Percentiles rank a stretch among this genome's conserved stretches.
Conservation (phyloP, 768 basidiomycete genomes). For the Gymnopilus dilepis region DNA sequence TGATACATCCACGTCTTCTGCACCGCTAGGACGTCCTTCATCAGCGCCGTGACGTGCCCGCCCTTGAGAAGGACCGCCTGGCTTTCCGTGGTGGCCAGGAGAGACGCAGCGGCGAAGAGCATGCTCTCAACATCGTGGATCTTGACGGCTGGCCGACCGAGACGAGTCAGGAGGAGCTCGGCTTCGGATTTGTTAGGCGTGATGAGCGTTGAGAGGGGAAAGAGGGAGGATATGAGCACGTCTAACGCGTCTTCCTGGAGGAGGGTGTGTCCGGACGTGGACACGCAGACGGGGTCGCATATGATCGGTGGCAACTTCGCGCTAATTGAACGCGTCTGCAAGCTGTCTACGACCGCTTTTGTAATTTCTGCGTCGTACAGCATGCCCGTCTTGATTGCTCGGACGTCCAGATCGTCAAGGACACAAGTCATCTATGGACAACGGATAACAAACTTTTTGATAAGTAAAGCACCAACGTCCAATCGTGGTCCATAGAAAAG, state of each 20-base stretch:
- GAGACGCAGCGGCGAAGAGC: constrained; percentile 55
- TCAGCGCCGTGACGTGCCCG: constrained; percentile 65
- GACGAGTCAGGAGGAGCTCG: constrained; percentile 61
- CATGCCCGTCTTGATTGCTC: constrained; percentile 92
- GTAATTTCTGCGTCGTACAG: constrained; percentile 66
- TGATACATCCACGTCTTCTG: constrained; percentile 27
- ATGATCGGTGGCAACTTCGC: constrained; percentile 58
- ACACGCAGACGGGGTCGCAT: constrained; percentile 91
- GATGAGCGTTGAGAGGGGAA: constrained; percentile 73
- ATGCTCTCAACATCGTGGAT: constrained; percentile 63
- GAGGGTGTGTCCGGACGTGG: constrained; percentile 85
- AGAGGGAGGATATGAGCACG: constrained; percentile 61
- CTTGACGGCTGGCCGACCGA: constrained; percentile 21
- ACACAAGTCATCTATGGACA: constrained; percentile 71
- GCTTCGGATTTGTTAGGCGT: constrained; percentile 90
- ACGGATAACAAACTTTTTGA: not conserved
- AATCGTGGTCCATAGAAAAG: no score
- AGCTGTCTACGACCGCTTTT: constrained; percentile 52
- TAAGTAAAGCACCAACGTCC: not conserved
- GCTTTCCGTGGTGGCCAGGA: constrained; percentile 52
- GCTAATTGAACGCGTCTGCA: constrained; percentile 46
- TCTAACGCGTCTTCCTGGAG: constrained; percentile 70
- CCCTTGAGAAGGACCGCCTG: constrained; percentile 82
- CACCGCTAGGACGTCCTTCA: constrained; percentile 49
- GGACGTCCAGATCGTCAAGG: constrained; percentile 70